Base-by-base conservation (phyloP, 305 asterid species). In the Plantago coronopus region DNA sequence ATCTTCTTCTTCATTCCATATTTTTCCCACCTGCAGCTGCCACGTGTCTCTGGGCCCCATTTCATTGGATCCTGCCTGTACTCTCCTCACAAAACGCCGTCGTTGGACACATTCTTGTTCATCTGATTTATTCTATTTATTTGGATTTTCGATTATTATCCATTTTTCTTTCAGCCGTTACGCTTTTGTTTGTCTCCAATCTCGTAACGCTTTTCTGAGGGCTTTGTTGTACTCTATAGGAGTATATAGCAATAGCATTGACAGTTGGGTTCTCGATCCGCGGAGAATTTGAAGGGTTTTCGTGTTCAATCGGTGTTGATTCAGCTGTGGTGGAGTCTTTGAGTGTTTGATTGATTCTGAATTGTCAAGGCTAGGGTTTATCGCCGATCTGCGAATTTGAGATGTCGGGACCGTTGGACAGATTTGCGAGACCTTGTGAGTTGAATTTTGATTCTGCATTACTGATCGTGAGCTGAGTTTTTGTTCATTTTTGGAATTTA, bases 401-500 rank as follows among this genome's bases (percentile, higher is more conserved):
- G 68, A 88, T 88, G 98, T 88, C 98, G 29, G 98, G 98, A 70
- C 96, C 95, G 21, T 70, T 91, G 79, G 98, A 91, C 74, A 85
- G 95, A 55, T 80, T 91, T 70, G 96, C 98, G 53, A 79, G 88
- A 79, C 95, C 95, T 67, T 91, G 96, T 88, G 57, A 85, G 98
- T 74, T 57, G 4, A 54, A 47, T 62, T 59, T 37, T 40, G 37
- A 11, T 59, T 59, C 74, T 48, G 78, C 71, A 73, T 72, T 80
- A 37, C 7, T 29, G 71, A 17, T 69, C 15, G 7, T 37, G 60
- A 38, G 37, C 47, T 44, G 69, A 14, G 5, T 14, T 62, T n/a
- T 31, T 55, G 46, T 27, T 18, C 18, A 51, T 7, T 23, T 51
- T 19, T 51, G 27, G 38, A 37, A 40, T 17, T 27, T 31, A 31